These are phyloP conservation scores for Carpinus viminea DNA, from an alignment of 306 rosid species.

Conservation along the genomic window DNA sequence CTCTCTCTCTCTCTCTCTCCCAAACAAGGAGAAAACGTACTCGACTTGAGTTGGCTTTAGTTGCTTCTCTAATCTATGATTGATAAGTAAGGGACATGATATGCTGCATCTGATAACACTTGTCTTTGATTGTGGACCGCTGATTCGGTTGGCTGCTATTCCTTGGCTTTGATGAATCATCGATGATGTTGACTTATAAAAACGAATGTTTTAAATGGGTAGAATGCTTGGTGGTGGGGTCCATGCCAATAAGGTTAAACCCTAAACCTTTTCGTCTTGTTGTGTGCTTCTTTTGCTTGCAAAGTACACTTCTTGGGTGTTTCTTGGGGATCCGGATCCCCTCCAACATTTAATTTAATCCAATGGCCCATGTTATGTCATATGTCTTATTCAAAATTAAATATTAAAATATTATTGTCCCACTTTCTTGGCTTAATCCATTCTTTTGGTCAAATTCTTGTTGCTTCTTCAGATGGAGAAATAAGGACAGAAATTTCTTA, in stretches of 20 bases:
- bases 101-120: constrained; percentile 29
- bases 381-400: too few species aligned
- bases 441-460: neutral
- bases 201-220: neutral
- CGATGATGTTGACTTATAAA: constrained; percentile 32
- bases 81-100: neutral
- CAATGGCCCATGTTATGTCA: too few species aligned
- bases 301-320: neutral
- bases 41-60: constrained; percentile 14
- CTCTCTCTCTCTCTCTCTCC: neutral
- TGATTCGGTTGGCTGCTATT: neutral
- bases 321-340: too few species aligned
- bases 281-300: neutral
- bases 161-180: neutral
- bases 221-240: neutral
- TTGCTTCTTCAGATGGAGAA: neutral
- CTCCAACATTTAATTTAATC: too few species aligned
- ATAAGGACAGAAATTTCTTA: neutral
- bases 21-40: neutral
- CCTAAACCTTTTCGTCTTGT: neutral
- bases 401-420: too few species aligned
- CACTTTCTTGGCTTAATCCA: too few species aligned
- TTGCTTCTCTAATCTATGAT: neutral
- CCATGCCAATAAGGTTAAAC: neutral
- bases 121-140: constrained; percentile 5